These are phyloP conservation scores for Elsinoe necatrix DNA, from an alignment of 2,329 filamentous ascomycete genomes.

Conservation along the genomic window DNA sequence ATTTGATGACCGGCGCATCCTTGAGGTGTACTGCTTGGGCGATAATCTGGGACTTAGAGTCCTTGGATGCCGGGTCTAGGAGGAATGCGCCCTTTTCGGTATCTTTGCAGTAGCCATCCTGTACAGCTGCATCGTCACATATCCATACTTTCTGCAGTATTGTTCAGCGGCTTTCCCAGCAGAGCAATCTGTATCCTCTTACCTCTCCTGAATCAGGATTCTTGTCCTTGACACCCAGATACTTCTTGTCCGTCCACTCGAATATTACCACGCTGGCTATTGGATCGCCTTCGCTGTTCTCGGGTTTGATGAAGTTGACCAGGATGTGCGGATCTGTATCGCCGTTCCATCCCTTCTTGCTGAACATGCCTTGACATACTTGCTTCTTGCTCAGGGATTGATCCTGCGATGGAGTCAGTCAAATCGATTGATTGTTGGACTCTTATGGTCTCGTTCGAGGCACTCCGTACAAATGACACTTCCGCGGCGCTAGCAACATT, in stretches of 20 bases:
- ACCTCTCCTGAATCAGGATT: constrained; percentile 48
- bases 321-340: constrained; percentile 81
- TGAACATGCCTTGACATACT: constrained; percentile 91
- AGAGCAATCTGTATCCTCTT: constrained; percentile 21
- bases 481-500: constrained; percentile 23
- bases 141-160: constrained; percentile 54
- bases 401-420: constrained; percentile 41
- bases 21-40: constrained; percentile 78
- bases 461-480: constrained; percentile 26
- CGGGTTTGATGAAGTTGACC: constrained; percentile 63
- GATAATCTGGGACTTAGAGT: constrained; percentile 62
- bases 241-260: constrained; percentile 78
- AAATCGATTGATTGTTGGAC: no score
- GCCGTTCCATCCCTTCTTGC: constrained; percentile 78
- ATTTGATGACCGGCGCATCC: constrained; percentile 64
- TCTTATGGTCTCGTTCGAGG: background rate
- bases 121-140: constrained; percentile 65
- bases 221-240: constrained; percentile 61
- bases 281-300: constrained; percentile 54
- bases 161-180: constrained; percentile 16
- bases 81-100: constrained; percentile 81
- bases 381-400: constrained; percentile 68
- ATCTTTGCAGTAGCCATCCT: constrained; percentile 61
- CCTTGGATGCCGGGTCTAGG: constrained; percentile 62
- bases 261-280: constrained; percentile 81